phyloP scores from a whole-genome alignment of 1,284 basidiomycete genomes.

The Sanguinoderma infundibulare region DNA sequence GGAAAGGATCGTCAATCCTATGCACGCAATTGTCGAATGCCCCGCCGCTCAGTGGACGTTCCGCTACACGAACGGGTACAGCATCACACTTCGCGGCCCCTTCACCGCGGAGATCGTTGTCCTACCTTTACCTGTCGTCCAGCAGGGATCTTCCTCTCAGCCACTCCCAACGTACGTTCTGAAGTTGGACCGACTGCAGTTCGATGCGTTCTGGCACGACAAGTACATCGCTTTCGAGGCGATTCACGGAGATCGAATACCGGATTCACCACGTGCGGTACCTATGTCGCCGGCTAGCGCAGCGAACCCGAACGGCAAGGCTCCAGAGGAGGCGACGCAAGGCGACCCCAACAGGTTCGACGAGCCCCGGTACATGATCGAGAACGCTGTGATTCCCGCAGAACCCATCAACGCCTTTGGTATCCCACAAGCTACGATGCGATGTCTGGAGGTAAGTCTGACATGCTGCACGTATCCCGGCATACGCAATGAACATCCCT shows the following conservation, averaged over 20 bases:
- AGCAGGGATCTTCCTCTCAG: not conserved
- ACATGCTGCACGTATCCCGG: not conserved
- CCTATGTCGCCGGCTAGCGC: slow-evolving; percentile 39
- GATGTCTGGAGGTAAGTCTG: slow-evolving; percentile 71
- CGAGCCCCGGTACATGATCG: slow-evolving; percentile 60
- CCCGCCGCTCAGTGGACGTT: slow-evolving; percentile 75
- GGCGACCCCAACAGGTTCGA: slow-evolving; percentile 55
- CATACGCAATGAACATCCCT: not conserved
- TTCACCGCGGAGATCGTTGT: slow-evolving; percentile 64
- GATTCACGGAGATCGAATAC: slow-evolving; percentile 51
- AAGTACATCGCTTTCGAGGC: slow-evolving; percentile 68
- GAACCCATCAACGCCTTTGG: slow-evolving; percentile 86
- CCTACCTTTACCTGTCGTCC: slow-evolving; percentile 29
- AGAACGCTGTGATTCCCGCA: slow-evolving; percentile 65
- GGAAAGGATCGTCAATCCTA: slow-evolving; percentile 54
- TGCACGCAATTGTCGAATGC: slow-evolving; percentile 68
- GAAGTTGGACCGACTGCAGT: slow-evolving; percentile 71
- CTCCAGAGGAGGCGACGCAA: slow-evolving; percentile 40
- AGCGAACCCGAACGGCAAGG: slow-evolving; percentile 42
- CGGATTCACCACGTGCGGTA: slow-evolving; percentile 45
- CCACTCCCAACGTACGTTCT: slow-evolving; percentile 35
- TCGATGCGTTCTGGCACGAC: slow-evolving; percentile 70
- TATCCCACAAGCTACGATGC: slow-evolving; percentile 84
- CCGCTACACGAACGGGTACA: slow-evolving; percentile 75
- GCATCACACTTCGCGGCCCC: slow-evolving; percentile 71